Evolutionary conservation across 1,284 basidiomycete species (phyloP), one percentile per base, ranked within the genome.

Genomic region (Sutorius eximius): DNA sequence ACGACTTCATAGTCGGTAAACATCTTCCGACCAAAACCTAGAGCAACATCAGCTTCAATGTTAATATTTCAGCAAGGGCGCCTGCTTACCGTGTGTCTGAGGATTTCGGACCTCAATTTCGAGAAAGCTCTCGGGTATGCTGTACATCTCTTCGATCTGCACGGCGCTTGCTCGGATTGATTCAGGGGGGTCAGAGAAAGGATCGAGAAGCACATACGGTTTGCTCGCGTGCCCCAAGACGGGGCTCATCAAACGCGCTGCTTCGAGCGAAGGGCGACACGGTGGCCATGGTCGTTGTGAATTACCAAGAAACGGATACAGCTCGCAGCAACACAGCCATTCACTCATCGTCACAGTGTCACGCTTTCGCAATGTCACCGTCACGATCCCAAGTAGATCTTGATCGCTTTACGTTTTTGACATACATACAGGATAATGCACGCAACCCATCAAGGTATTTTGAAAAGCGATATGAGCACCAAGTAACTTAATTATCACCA

Each of bases 1-100:
- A 98, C 89, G 61, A 99, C 90, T 77, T 99, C 96, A 70, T 99
- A 99, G 80, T 99, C 95, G 45, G 96, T 99, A 73, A 93, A 99
- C 94, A 96, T 97, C 81, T 98, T 98, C 64, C 96, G 80, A 34
- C 95, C 94, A 67, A 94, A 93, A 36, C 93, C 93, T 95, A n/a
- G 16, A 65, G 5, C 4, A 46, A 41, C 9, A 24, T 59, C 40
- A 63, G 36, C 34, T 30, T 43, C 34, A 24, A 42, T 37, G 16
- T 41, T 15, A 2, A 27, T 16, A 3, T 44, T 6, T n/a, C 27
- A 13, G 0, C 5, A 8, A 20, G 9, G 36, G 24, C 10, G 13
- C 18, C 20, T 7, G 69, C 85, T 67, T 64, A 93, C 95, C 95
- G 67, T 98, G 95, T 0, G 97, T 99, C 73, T 96, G 91, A 3